Evolutionary conservation across 78 protist species (phyloP).

Genomic region (Dictyostelium purpureum): DNA sequence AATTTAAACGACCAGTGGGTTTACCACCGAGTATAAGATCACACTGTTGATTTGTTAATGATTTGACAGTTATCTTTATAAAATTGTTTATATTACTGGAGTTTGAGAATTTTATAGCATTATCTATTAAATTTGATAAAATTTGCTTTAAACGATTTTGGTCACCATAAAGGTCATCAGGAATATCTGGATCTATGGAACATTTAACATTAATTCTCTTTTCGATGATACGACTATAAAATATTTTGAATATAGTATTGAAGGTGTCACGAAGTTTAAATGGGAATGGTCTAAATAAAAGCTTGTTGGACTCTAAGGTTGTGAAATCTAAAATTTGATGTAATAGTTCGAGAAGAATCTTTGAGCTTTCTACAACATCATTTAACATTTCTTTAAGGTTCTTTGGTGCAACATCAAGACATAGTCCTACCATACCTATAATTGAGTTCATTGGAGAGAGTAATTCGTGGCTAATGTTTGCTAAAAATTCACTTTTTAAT

Average conservation of each 20-base stretch:
- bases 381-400: conserved; percentile 34
- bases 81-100: not conserved
- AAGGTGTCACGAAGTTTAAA: conserved; percentile 20
- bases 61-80: not conserved
- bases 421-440: conserved; percentile 55
- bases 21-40: too few species aligned
- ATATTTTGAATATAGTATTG: not conserved
- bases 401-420: conserved; percentile 38
- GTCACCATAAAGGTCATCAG: conserved; percentile 52
- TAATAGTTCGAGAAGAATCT: conserved; percentile 11
- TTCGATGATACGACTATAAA: conserved; percentile 17
- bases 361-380: conserved; percentile 33
- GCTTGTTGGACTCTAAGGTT: conserved; percentile 6
- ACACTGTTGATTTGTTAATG: not conserved
- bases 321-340: conserved; percentile 52
- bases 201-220: conserved; percentile 9
- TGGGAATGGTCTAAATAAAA: not conserved
- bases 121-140: conserved; percentile 27
- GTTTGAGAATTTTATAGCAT: conserved; percentile 57
- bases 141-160: conserved; percentile 47
- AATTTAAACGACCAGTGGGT: not conserved
- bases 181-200: conserved; percentile 2
- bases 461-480: conserved; percentile 65
- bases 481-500: conserved; percentile 29
- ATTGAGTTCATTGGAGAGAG: conserved; percentile 70